phyloP scores from a whole-genome alignment of 176 grass and related monocot species.

The Zizania latifolia region DNA sequence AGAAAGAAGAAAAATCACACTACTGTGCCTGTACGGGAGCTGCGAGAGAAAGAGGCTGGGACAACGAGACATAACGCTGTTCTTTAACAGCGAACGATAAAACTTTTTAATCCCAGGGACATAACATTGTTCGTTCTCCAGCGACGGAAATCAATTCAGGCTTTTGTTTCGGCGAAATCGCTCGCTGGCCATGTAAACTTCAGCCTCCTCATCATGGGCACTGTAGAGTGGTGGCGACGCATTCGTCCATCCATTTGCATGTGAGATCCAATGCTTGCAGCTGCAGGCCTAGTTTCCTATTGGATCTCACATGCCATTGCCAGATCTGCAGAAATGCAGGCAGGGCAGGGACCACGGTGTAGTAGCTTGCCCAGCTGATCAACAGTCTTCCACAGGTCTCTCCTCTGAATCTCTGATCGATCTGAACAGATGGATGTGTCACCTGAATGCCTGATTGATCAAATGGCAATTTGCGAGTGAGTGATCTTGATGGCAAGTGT shows the following conservation, averaged over 20 bases:
- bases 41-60: neutral
- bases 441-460: neutral
- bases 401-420: neutral
- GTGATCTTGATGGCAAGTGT: neutral
- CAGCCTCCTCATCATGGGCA: neutral
- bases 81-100: neutral
- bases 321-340: neutral
- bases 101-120: neutral
- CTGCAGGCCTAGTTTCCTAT: neutral
- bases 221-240: neutral
- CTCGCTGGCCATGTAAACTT: neutral
- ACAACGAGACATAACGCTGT: neutral
- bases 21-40: neutral
- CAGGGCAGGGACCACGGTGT: neutral
- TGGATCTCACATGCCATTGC: slow-evolving; percentile 1
- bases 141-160: neutral
- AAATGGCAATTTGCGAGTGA: neutral
- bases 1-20: neutral
- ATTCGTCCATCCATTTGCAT: neutral
- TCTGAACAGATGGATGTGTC: neutral
- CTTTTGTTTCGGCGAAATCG: neutral
- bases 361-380: neutral
- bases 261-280: neutral
- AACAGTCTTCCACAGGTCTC: neutral
- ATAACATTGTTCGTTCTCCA: neutral